These are phyloP conservation scores for Fusarium illudens DNA, from an alignment of 2,329 filamentous ascomycete species.

Conservation along the genomic window DNA sequence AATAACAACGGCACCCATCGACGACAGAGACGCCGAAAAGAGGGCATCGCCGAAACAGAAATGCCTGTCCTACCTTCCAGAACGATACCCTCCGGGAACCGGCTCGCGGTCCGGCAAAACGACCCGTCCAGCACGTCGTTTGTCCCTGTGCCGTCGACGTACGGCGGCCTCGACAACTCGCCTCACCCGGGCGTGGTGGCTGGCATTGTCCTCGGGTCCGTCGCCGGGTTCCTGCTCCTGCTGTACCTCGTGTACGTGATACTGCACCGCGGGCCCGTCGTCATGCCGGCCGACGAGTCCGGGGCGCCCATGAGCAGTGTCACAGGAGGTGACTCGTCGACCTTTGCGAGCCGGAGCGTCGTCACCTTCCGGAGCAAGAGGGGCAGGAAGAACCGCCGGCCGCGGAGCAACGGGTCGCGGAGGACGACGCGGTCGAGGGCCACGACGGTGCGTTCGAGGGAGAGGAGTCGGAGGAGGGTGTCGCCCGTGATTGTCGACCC, in stretches of 20 bases:
- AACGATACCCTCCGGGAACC: slow-evolving; percentile 22
- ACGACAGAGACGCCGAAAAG: neutral
- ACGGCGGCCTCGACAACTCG: slow-evolving; percentile 49
- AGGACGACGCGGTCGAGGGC: slow-evolving; percentile 38
- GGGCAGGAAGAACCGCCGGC: slow-evolving; percentile 23
- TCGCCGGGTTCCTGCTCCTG: slow-evolving; percentile 61
- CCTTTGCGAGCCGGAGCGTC: slow-evolving; percentile 23
- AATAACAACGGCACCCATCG: neutral
- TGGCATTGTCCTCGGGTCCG: slow-evolving; percentile 56
- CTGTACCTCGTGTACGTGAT: slow-evolving; percentile 61
- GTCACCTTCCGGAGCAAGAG: slow-evolving; percentile 34
- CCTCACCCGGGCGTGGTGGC: slow-evolving; percentile 54
- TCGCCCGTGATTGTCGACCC: slow-evolving; percentile 33
- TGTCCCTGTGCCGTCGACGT: slow-evolving; percentile 48
- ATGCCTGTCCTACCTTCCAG: slow-evolving; percentile 31
- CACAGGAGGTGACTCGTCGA: slow-evolving; percentile 33
- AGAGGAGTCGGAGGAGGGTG: slow-evolving; percentile 26
- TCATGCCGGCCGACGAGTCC: slow-evolving; percentile 35
- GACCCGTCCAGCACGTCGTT: slow-evolving; percentile 33
- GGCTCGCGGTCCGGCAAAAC: slow-evolving; percentile 35
- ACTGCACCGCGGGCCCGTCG: slow-evolving; percentile 54
- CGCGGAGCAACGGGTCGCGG: slow-evolving; percentile 22
- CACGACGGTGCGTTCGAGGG: slow-evolving; percentile 25
- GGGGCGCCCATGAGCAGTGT: slow-evolving; percentile 33
- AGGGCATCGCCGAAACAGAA: neutral